Conservation (phyloP, 1,284 basidiomycete genomes). For the Ustilago sp. region DNA sequence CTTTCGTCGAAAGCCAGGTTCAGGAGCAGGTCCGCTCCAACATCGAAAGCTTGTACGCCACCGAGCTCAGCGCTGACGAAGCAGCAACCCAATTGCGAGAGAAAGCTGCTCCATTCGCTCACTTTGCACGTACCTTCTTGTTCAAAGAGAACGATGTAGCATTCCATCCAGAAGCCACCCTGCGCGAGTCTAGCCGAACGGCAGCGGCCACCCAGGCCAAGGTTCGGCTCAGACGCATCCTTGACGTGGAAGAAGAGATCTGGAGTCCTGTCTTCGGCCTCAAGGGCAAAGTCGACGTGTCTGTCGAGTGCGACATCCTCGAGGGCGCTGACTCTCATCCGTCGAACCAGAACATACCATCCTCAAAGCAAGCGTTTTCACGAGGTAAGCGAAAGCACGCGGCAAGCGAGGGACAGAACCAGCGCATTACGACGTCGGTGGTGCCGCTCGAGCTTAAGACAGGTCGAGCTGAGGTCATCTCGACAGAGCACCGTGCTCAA, state of each 20-base stretch:
- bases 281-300: conserved; percentile 95
- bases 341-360: neutral
- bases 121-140: conserved; percentile 58
- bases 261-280: conserved; percentile 95
- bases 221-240: conserved; percentile 51
- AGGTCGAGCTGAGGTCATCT: conserved; percentile 78
- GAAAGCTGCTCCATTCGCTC: conserved; percentile 52
- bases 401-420: neutral
- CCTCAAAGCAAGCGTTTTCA: conserved; percentile 16
- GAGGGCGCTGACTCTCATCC: conserved; percentile 51
- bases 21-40: conserved; percentile 47
- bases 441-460: conserved; percentile 96
- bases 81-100: conserved; percentile 47
- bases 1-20: conserved; percentile 54
- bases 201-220: conserved; percentile 12
- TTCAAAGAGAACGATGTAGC: conserved; percentile 20
- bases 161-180: conserved; percentile 42
- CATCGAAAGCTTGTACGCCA: conserved; percentile 54
- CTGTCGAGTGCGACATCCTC: conserved; percentile 74
- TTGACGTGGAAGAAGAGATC: conserved; percentile 94
- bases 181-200: conserved; percentile 24
- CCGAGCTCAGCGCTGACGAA: conserved; percentile 41
- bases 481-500: conserved; percentile 87
- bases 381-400: conserved; percentile 5
- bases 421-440: conserved; percentile 67